Evolutionary conservation across 176 grass and related monocot species (phyloP), one percentile per base, ranked within the genome.

Genomic region (Carex myosuroides): DNA sequence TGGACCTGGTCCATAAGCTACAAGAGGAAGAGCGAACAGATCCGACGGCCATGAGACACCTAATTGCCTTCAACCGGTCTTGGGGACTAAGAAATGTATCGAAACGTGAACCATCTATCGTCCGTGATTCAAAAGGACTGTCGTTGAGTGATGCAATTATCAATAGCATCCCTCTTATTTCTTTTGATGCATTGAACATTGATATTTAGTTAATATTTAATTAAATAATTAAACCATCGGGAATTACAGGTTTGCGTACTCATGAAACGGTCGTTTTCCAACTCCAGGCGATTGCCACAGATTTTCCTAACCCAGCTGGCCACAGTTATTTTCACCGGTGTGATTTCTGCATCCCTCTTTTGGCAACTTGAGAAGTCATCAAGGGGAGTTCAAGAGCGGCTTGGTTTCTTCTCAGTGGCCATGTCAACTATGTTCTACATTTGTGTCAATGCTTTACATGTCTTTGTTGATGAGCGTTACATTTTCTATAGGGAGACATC

Each of bases 401-500:
- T 94, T 33, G 91, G 90, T 83, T 95, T 98, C 91, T 98, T 93
- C 83, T 90, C 89, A 35, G 81, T 93, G 54, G 74, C 95, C 1
- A 84, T 95, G 14, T 91, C 91, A 69, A 91, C 94, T 17, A 85
- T 98, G 75, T 93, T 98, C 86, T 98, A 91, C 80, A 94, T 91
- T 63, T 93, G 91, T 35, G 88, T 93, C n/a, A 92, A 93, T 4
- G 91, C 91, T 6, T 88, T 98, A 13, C 95, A 89, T 0, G 92
- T 90, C 5, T 98, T 98, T 85, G 86, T 98, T 70, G 87, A 93
- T 13, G 95, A 98, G 85, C 92, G 91, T 26, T 91, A 89, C 93
- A 98, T 98, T 63, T 95, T 95, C 76, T 92, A 93, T 73, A 82
- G 92, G 12, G 95, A 98, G 74, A 90, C 86, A 20, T 88, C 95